phyloP scores from a whole-genome alignment of 345 rosid genomes.

The Alliaria petiolata region DNA sequence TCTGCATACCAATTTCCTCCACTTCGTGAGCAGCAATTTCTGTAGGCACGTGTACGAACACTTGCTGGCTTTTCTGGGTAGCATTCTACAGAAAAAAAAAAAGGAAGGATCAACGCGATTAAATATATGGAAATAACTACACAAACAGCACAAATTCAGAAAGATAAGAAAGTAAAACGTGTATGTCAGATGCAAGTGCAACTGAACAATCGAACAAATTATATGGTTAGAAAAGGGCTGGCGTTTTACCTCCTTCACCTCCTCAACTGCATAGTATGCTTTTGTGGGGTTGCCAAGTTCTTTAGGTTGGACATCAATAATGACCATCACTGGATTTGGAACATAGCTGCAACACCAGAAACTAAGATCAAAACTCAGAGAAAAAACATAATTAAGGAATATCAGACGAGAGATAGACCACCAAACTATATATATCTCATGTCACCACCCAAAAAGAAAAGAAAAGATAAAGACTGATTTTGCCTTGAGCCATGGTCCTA shows the following conservation, averaged over 20 bases:
- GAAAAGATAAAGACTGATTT: background rate
- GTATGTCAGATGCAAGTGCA: background rate
- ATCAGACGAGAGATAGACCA: background rate
- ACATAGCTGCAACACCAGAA: slow-evolving; percentile 59
- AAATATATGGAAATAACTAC: background rate
- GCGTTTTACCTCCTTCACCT: slow-evolving; percentile 42
- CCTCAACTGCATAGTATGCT: slow-evolving; percentile 74
- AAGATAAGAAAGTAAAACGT: background rate
- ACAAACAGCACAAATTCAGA: background rate
- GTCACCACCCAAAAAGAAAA: too few species aligned
- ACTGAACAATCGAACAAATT: background rate
- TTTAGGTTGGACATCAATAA: slow-evolving; percentile 81
- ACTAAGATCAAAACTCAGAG: background rate
- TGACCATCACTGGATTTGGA: slow-evolving; percentile 82
- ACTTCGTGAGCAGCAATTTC: slow-evolving; percentile 90
- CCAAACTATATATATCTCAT: too few species aligned
- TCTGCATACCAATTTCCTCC: slow-evolving; percentile 77
- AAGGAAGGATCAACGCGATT: background rate
- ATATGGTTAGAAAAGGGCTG: background rate
- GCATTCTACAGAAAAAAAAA: slow-evolving; percentile 51
- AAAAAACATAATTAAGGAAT: background rate
- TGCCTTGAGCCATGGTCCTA: slow-evolving; percentile 25
- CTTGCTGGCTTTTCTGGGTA: slow-evolving; percentile 87
- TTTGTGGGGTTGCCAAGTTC: slow-evolving; percentile 89
- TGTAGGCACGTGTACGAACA: slow-evolving; percentile 71